Evolutionary conservation across 2,329 filamentous ascomycete species (phyloP), one percentile per base, ranked within the genome.

Genomic region (Ilyonectria mors-panacis): DNA sequence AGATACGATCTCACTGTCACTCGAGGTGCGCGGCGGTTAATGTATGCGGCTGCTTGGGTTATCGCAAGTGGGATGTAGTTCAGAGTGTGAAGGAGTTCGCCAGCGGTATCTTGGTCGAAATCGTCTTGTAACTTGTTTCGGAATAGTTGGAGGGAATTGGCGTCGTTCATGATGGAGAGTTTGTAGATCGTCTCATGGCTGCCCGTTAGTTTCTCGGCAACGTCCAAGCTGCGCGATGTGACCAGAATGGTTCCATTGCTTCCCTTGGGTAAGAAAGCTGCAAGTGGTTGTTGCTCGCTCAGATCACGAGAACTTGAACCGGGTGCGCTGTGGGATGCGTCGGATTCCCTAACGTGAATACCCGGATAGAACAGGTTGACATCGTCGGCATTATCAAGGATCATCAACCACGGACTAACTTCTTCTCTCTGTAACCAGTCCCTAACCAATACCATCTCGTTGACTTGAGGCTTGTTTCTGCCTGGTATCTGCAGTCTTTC

Each of bases 1-100:
- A 82, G 65, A 54, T 84, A 85, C 6, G 59, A 44, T 28, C 61
- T 3, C 0, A 81, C 62, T 0, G 77, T 76, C 17, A 63, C 66
- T 1, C 68, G 67, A 0, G 75, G 75, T 5, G 37, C 42, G 9
- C 72, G 66, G 3, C 68, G 64, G 3, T 70, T 65, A 19, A 79
- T 78, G 45, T 78, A 81, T 3, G 73, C 66, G 3, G 74, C 75
- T 0, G 78, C 76, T 51, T 80, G 72, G 1, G 66, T 63, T n/a
- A 80, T 76, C 0, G 79, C 77, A 0, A 80, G 69, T 1, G 78
- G 78, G 19, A 79, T 77, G 37, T 53, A 70, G 17, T 79, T 77
- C 0, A 80, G 67, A 3, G 50, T 59, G 2, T 13, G 4, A 17
- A 72, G 54, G 5, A 78, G 73, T 7, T 73, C 13, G 6, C 30